Percentiles rank a stretch among this genome's conserved stretches.
These are phyloP conservation scores for Aspergillus saccharolyticus DNA, from an alignment of 495 filamentous ascomycete genomes.

Conservation along the genomic window DNA sequence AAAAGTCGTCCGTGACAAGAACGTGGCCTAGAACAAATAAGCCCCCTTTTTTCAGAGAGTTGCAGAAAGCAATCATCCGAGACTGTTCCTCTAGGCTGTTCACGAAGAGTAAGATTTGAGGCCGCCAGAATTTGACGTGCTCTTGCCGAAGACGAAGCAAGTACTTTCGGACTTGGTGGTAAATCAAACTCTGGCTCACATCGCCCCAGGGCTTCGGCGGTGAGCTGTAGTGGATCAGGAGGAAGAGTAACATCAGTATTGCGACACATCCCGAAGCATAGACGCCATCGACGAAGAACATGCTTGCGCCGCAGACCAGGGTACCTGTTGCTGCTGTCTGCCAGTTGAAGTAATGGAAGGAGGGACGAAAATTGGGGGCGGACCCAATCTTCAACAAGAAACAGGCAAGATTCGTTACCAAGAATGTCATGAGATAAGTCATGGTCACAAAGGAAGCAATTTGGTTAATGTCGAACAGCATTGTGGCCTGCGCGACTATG, in stretches of 20 bases:
- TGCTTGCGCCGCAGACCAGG: conserved; percentile 67
- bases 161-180: conserved; percentile 89
- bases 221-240: conserved; percentile 78
- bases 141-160: conserved; percentile 75
- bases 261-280: conserved; percentile 74
- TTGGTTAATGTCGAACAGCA: conserved; percentile 81
- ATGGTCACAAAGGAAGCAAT: conserved; percentile 86
- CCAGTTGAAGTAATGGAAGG: conserved; percentile 86
- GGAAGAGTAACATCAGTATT: conserved; percentile 68
- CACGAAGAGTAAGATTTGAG: conserved; percentile 78
- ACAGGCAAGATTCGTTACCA: conserved; percentile 73
- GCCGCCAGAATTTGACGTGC: conserved; percentile 90
- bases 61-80: conserved; percentile 84
- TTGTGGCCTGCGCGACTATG: conserved; percentile 69
- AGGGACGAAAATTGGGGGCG: conserved; percentile 86
- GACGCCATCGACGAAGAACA: conserved; percentile 86
- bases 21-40: conserved; percentile 85
- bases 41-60: conserved; percentile 82
- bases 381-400: conserved; percentile 87
- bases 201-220: conserved; percentile 88
- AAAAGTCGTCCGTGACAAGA: conserved; percentile 79
- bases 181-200: conserved; percentile 83
- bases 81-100: conserved; percentile 75
- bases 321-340: conserved; percentile 72
- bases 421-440: conserved; percentile 69